These are phyloP conservation scores for Candida labiduridarum DNA, from an alignment of 1,139 yeast species.

Conservation along the genomic window DNA sequence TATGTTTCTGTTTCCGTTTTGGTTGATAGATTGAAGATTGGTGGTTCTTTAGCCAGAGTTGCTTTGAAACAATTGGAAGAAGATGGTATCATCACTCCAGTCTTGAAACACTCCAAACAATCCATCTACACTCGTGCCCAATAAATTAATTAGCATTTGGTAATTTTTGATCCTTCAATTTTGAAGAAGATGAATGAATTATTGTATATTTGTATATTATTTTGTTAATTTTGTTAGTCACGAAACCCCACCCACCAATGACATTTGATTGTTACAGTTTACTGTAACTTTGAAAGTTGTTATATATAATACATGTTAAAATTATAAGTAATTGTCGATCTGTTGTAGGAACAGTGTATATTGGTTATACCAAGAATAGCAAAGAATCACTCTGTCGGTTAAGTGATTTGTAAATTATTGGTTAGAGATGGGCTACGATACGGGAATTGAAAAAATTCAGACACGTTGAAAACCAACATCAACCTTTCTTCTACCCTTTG, in stretches of 20 bases:
- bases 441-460: neutral
- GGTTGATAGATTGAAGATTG: constrained; percentile 98
- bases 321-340: neutral
- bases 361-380: no score
- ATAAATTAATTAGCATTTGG: constrained; percentile 19
- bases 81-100: constrained; percentile 94
- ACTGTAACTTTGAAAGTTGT: neutral
- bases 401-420: neutral
- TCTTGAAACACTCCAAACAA: constrained; percentile 96
- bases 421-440: neutral
- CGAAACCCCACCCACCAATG: neutral
- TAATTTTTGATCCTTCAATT: neutral
- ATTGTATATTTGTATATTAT: constrained; percentile 4
- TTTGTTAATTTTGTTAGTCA: constrained; percentile 2
- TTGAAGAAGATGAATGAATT: neutral
- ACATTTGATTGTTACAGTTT: neutral
- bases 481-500: neutral
- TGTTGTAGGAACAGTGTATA: no score
- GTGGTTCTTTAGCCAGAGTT: constrained; percentile 98
- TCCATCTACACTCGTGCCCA: constrained; percentile 88
- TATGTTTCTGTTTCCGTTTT: constrained; percentile 96
- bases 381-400: no score
- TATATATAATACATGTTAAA: constrained; percentile 4
- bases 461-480: neutral
- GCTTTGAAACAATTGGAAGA: constrained; percentile 95